Conservation (phyloP, 2,329 filamentous ascomycete species). For the Lasiodiplodia theobromae region DNA sequence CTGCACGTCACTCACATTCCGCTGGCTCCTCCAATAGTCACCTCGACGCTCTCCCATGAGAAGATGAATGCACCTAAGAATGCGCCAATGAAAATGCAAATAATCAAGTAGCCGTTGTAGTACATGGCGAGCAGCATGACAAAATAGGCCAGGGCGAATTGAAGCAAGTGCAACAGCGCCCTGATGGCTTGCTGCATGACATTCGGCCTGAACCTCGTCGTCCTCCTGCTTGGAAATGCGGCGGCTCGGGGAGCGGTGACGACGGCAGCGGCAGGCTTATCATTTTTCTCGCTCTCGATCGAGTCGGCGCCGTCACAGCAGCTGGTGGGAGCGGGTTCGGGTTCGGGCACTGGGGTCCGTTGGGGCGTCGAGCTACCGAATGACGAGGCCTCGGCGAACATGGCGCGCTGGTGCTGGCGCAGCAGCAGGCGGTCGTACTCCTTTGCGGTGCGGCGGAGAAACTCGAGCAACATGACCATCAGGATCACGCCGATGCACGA, state of each 20-base stretch:
- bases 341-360: not conserved
- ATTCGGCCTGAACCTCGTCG: conserved; percentile 58
- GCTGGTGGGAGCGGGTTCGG: not conserved
- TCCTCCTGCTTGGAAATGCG: not conserved
- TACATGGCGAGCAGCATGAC: conserved; percentile 77
- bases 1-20: not conserved
- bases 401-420: conserved; percentile 54
- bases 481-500: conserved; percentile 79
- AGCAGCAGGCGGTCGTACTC: conserved; percentile 76
- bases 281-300: conserved; percentile 15
- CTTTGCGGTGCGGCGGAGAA: conserved; percentile 72
- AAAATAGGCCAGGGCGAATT: conserved; percentile 79
- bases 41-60: conserved; percentile 65
- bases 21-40: not conserved
- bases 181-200: conserved; percentile 71
- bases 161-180: conserved; percentile 71
- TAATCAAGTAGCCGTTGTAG: conserved; percentile 76
- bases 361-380: conserved; percentile 12
- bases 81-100: conserved; percentile 80
- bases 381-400: conserved; percentile 26
- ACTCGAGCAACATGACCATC: conserved; percentile 76
- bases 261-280: conserved; percentile 2
- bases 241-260: not conserved
- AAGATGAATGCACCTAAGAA: conserved; percentile 77
- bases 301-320: conserved; percentile 16